phyloP scores from a whole-genome alignment of 441 rosid genomes.

The Hura crepitans region DNA sequence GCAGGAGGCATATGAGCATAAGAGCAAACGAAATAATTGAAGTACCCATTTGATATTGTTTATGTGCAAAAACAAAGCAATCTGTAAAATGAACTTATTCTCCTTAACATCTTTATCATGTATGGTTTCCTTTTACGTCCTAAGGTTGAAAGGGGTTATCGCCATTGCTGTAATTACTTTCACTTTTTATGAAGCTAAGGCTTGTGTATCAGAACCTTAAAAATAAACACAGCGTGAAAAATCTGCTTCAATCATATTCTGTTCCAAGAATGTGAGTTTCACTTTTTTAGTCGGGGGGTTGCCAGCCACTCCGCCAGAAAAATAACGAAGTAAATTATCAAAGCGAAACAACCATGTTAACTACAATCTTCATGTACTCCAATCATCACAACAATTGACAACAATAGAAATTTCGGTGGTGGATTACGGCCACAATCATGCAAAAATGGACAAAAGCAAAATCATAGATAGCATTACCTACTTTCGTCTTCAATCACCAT shows the following conservation, averaged over 20 bases:
- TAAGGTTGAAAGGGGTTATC: neutral
- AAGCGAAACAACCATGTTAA: too few relatives aligned
- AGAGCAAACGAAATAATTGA: conserved; percentile 73
- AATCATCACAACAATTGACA: neutral
- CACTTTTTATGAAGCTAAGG: neutral
- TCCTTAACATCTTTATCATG: neutral
- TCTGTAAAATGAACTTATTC: conserved; percentile 18
- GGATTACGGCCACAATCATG: conserved; percentile 3
- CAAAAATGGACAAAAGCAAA: conserved; percentile 17
- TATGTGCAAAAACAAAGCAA: conserved; percentile 4
- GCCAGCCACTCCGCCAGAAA: too few relatives aligned
- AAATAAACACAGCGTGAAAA: too few relatives aligned
- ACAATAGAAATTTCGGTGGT: neutral
- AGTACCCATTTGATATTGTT: conserved; percentile 57
- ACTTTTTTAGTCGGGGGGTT: too few relatives aligned
- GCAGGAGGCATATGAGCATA: conserved; percentile 72
- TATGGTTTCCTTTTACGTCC: neutral
- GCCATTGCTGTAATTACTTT: neutral
- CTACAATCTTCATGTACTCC: neutral
- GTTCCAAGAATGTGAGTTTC: too few relatives aligned
- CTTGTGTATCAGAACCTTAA: neutral
- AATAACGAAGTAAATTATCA: too few relatives aligned
- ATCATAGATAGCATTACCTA: conserved; percentile 1
- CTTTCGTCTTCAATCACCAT: conserved; percentile 25
- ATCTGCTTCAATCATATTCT: too few relatives aligned